Base-by-base conservation (phyloP, 2,329 filamentous ascomycete genomes). In the Aureobasidium pullulans region DNA sequence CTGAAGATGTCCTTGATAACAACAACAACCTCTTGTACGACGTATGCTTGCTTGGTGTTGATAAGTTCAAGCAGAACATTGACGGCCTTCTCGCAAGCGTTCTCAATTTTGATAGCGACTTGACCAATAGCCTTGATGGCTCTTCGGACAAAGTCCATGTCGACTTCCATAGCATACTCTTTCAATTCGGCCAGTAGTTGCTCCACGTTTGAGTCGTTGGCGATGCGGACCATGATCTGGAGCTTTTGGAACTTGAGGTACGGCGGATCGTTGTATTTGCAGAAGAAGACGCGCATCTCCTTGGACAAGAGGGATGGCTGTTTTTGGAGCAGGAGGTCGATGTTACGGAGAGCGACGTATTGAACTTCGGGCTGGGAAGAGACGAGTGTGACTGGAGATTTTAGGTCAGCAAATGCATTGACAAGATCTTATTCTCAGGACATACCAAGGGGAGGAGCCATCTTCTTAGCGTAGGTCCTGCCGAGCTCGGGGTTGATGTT, bases 211-310 rank as follows among this genome's bases (percentile, higher is more conserved):
- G 87, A 88, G 66, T 96, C 92, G 75, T 96, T 97, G 62, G 93
- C 90, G 85, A 99, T 97, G 73, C 94, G 87, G 49, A 99, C 93
- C 94, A 99, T 97, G 64, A 97, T 97, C 72, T 99, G 94, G 52
- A 99, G 83, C 72, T 99, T 99, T 71, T 96, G 89, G 62, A 99
- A 85, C 75, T 99, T 99, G 68, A 99, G 86, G 72, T 99, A 99
- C 23, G 91, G 91, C 1, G 94, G 93, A 67, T 99, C 94, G 71
- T 97, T 97, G 78, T 99, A 99, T 77, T 99, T 99, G 86, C 94
- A 99, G 78, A 99, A 99, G 78, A 99, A 99, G 8, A 99, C 94
- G 46, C 94, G 85, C 69, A 99, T 85, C 74, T 99, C 94, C 74
- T 97, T 97, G 80, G 90, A 96, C 9, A 99, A 81, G 59, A 99